A percentile compares a stretch with the other conserved stretches of the same genome.
Evolutionary conservation across 352 stramenopile species (phyloP).

Genomic region (Vaucheria bursata): DNA sequence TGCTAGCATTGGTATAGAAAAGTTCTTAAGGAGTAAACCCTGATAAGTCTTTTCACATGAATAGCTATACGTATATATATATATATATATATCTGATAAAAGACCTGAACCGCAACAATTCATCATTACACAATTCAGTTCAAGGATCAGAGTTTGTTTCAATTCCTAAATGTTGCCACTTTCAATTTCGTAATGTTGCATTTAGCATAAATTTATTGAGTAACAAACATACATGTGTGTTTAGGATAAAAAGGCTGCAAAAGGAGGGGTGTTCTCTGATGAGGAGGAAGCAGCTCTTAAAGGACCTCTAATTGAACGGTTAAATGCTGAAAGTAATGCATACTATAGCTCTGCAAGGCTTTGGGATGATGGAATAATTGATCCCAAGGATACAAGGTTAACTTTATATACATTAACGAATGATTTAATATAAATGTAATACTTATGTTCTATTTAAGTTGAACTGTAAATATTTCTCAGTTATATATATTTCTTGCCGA

Average conservation of each 20-base stretch:
- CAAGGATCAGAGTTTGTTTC: too few species aligned
- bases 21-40: too few species aligned
- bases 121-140: too few species aligned
- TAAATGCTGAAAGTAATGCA: conserved; percentile 79
- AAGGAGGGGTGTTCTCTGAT: conserved; percentile 12
- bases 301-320: conserved; percentile 87
- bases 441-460: neutral
- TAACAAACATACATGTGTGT: neutral
- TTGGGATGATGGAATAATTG: conserved; percentile 97
- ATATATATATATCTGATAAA: too few species aligned
- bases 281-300: conserved; percentile 81
- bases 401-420: neutral
- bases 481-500: neutral
- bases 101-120: too few species aligned
- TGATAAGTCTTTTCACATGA: too few species aligned
- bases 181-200: too few species aligned
- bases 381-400: conserved; percentile 75
- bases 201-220: neutral
- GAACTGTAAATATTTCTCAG: neutral
- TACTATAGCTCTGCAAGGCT: conserved; percentile 90
- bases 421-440: neutral
- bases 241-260: conserved; percentile 25
- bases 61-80: too few species aligned
- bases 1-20: too few species aligned
- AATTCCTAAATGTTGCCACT: too few species aligned